phyloP scores from a whole-genome alignment of 2,329 filamentous ascomycete genomes.

The Huntiella abstrusa region DNA sequence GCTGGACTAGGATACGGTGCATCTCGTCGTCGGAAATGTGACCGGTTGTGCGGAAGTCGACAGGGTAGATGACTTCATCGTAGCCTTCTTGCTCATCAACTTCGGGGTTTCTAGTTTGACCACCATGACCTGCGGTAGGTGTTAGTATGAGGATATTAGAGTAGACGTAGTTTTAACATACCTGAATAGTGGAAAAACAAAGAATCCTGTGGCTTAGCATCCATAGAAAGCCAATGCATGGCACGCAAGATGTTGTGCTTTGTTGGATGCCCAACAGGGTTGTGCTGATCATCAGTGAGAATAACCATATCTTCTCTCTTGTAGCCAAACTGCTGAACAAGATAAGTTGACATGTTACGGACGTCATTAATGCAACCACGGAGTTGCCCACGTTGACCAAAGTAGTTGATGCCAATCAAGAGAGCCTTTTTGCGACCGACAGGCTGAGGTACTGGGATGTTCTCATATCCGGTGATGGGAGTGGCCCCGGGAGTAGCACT shows the following conservation, averaged over 20 bases:
- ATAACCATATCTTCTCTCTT: constrained; percentile 94
- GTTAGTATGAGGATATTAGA: neutral
- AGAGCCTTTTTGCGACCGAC: constrained; percentile 66
- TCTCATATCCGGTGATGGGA: neutral
- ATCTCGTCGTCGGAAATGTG: constrained; percentile 74
- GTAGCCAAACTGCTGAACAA: constrained; percentile 79
- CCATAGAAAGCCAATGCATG: constrained; percentile 97
- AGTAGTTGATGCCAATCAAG: constrained; percentile 92
- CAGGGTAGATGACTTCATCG: constrained; percentile 69
- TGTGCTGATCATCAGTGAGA: constrained; percentile 90
- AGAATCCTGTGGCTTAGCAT: constrained; percentile 79
- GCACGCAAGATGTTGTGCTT: constrained; percentile 88
- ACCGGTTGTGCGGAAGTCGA: constrained; percentile 61
- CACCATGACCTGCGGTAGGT: constrained; percentile 47
- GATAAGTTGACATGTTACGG: constrained; percentile 84
- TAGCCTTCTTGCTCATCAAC: constrained; percentile 68
- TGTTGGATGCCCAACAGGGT: constrained; percentile 90
- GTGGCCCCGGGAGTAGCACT: neutral
- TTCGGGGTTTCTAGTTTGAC: constrained; percentile 62
- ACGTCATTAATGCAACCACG: constrained; percentile 95
- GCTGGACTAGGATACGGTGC: constrained; percentile 51
- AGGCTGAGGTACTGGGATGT: neutral
- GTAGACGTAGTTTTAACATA: constrained; percentile 22
- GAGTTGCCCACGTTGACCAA: constrained; percentile 75
- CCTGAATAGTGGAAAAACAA: constrained; percentile 96